Conservation (phyloP, 2,329 filamentous ascomycete genomes). For the Dryadomyces quercivorus region DNA sequence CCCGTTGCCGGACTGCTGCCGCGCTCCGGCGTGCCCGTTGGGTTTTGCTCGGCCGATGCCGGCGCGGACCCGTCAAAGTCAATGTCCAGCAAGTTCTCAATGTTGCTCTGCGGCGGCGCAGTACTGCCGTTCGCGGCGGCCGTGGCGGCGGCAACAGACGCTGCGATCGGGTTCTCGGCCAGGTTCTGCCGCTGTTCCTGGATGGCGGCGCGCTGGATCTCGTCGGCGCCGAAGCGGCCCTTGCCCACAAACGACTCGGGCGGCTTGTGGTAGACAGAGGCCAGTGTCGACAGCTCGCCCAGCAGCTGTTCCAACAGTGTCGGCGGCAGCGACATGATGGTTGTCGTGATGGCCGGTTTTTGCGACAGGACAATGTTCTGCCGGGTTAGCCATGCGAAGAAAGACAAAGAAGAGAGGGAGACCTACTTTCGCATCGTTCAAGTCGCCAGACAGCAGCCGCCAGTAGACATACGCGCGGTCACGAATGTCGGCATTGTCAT, state of each 20-base stretch:
- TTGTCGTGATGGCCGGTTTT: conserved; percentile 87
- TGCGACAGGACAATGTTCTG: conserved; percentile 82
- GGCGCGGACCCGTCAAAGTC: conserved; percentile 69
- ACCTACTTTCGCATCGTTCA: conserved; percentile 72
- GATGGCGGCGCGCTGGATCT: conserved; percentile 88
- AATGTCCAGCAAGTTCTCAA: conserved; percentile 81
- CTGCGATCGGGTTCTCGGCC: conserved; percentile 86
- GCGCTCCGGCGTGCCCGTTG: conserved; percentile 48
- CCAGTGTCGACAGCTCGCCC: conserved; percentile 80
- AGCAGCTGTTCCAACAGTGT: conserved; percentile 82
- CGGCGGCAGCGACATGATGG: conserved; percentile 78
- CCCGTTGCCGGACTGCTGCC: conserved; percentile 48
- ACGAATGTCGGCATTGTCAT: conserved; percentile 94
- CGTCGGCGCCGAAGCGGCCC: conserved; percentile 85
- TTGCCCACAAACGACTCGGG: conserved; percentile 97
- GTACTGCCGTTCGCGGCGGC: conserved; percentile 25
- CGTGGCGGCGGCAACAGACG: conserved; percentile 59
- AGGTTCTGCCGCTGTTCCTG: conserved; percentile 91
- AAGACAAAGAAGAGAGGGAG: background rate
- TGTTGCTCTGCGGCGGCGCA: conserved; percentile 52
- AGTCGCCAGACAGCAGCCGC: conserved; percentile 86
- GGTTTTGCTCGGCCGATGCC: conserved; percentile 60
- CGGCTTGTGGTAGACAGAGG: conserved; percentile 96
- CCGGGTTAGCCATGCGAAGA: background rate
- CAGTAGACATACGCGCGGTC: conserved; percentile 98